Conservation (phyloP, 2,329 filamentous ascomycete genomes). For the Cladosporium sp. region DNA sequence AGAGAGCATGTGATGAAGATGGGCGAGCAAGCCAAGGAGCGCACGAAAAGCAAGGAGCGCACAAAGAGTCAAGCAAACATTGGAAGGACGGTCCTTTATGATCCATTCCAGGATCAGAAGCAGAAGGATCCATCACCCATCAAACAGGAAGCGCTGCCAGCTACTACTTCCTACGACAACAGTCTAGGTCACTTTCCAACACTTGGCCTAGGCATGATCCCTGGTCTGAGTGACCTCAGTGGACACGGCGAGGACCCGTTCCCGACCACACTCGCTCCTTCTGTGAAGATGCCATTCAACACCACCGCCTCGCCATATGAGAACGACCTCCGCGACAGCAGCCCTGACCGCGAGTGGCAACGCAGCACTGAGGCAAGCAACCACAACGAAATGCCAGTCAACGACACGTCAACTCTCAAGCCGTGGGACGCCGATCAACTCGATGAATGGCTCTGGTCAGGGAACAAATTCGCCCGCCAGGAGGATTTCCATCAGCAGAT, state of each 20-base stretch:
- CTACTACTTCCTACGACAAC: not conserved
- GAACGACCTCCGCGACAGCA: constrained; percentile 6
- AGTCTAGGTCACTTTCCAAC: not conserved
- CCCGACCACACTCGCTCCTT: constrained; percentile 1
- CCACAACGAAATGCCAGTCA: not conserved
- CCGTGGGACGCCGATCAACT: constrained; percentile 29
- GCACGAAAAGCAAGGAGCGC: constrained; percentile 24
- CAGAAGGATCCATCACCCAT: not conserved
- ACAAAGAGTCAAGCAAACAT: constrained; percentile 24
- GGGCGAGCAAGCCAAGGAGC: constrained; percentile 21
- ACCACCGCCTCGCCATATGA: not conserved
- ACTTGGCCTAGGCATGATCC: not conserved
- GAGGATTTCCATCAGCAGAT: constrained; percentile 26
- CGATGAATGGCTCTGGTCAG: constrained; percentile 37
- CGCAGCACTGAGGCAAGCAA: not conserved
- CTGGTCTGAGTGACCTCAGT: not conserved
- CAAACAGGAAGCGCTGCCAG: not conserved
- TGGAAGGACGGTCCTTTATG: constrained; percentile 28
- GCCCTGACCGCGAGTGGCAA: constrained; percentile 7
- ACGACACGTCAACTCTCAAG: not conserved
- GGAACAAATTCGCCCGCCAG: constrained; percentile 30
- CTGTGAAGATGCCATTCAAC: not conserved
- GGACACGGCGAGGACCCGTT: not conserved
- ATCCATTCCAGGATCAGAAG: constrained; percentile 25
- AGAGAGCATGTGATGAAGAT: constrained; percentile 11